Evolutionary conservation across 257 asterid species (phyloP), one percentile per base, ranked within the genome.

Genomic region (Parsonsia alboflavescens): DNA sequence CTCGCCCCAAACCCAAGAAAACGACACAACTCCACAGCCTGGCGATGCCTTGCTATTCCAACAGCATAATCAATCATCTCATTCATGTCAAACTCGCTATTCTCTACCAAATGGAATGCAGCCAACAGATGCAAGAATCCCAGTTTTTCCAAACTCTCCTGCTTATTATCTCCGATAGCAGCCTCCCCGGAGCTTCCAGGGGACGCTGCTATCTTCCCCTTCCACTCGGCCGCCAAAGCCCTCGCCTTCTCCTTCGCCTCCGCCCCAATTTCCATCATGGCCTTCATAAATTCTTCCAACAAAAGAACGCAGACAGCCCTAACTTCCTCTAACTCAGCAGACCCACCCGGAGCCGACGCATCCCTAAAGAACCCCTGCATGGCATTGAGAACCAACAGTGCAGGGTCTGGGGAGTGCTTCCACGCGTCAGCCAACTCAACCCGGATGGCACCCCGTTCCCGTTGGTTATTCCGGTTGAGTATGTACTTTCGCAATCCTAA

Each of bases 101-200:
- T 80, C 64, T 46, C 68, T 49, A 71, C 78, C 82, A 88, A 73
- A 42, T 80, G 82, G 76, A 79, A 89, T 21, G 90, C 71, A 39
- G 91, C 93, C 73, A 89, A 56, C 71, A 88, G 81, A 77, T 85
- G 90, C 73, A 88, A 79, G 81, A 83, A 85, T n/a, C 86, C 84
- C 79, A 84, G 57, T 78, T 73, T 82, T 77, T 84, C 85, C 89
- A 88, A 69, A 57, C 83, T 84, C 78, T 80, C 82, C 19, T 71
- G 83, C 65, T 75, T 83, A 70, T 58, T 83, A 7, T 72, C 80
- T 70, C 75, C 69, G 26, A 30, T 58, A 33, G 39, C 50, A 53
- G 41, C 19, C 54, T 7, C 7, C 5, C 17, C 26, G 26, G 16
- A 6, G 39, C 53, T 16, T 39, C 13, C 15, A 39, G 16, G 7